Evolutionary conservation across 495 filamentous ascomycete species (phyloP).

Genomic region (Aspergillus bertholletiae): DNA sequence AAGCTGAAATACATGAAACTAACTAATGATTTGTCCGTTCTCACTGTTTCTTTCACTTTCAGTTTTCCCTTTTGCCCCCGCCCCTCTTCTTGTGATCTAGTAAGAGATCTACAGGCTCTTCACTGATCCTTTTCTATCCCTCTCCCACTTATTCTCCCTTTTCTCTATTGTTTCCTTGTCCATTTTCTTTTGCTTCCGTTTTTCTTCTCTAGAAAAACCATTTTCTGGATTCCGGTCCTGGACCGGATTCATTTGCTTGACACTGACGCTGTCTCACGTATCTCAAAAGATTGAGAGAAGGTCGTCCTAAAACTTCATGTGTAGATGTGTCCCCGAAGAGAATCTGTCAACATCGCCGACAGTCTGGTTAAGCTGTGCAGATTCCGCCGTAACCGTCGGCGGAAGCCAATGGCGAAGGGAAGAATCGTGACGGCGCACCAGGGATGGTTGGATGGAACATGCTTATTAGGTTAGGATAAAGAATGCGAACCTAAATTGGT

Average conservation of each 20-base stretch:
- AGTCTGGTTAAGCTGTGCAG: conserved; percentile 5
- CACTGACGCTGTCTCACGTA: conserved; percentile 1
- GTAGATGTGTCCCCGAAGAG: background rate
- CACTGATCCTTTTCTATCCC: background rate
- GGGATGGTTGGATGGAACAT: background rate
- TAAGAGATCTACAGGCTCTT: background rate
- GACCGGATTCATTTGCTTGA: background rate
- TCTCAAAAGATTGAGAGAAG: conserved; percentile 4
- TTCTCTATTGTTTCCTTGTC: background rate
- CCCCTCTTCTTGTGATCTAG: conserved; percentile 7
- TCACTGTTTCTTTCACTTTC: background rate
- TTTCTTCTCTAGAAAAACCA: background rate
- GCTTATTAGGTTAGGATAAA: conserved; percentile 2
- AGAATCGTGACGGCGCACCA: background rate
- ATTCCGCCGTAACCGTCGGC: conserved; percentile 2
- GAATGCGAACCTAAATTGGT: background rate
- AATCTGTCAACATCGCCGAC: conserved; percentile 1
- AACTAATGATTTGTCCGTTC: background rate
- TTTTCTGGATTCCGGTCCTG: background rate
- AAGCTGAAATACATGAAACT: background rate
- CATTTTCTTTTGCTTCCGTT: background rate
- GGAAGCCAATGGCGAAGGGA: background rate
- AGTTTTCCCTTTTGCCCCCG: background rate
- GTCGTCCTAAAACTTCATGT: background rate
- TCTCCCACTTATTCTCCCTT: background rate